A percentile compares a stretch with the other conserved stretches of the same genome.
Evolutionary conservation across 768 basidiomycete species (phyloP).

Genomic region (Lentinus tigrinus): DNA sequence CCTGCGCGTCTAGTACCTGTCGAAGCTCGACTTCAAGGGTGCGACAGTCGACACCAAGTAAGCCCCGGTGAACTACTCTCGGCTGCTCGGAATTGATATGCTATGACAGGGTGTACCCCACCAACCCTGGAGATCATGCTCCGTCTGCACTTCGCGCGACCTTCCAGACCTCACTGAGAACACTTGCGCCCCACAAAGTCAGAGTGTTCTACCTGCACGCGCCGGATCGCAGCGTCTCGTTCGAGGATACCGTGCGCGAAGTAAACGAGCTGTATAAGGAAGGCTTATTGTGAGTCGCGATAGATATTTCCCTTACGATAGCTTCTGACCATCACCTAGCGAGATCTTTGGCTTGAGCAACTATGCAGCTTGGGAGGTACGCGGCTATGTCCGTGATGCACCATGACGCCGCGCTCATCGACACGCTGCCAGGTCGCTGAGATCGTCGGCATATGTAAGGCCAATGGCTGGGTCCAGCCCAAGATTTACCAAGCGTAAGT

Average conservation of each 20-base stretch:
- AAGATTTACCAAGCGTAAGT: constrained; percentile 56
- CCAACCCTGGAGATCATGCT: constrained; percentile 40
- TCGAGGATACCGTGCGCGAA: constrained; percentile 52
- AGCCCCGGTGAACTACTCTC: constrained; percentile 2
- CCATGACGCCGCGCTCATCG: not conserved
- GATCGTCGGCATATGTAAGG: constrained; percentile 54
- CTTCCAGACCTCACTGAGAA: constrained; percentile 46
- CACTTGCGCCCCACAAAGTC: constrained; percentile 44
- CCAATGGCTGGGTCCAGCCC: constrained; percentile 53
- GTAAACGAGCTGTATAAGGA: constrained; percentile 55
- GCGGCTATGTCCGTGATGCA: constrained; percentile 1
- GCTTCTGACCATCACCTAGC: constrained; percentile 24
- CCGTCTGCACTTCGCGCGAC: constrained; percentile 41
- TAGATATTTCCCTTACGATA: not conserved
- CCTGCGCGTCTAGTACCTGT: constrained; percentile 31
- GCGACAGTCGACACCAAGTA: constrained; percentile 53
- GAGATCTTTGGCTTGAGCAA: constrained; percentile 67
- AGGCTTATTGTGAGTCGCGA: constrained; percentile 49
- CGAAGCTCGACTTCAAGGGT: constrained; percentile 39
- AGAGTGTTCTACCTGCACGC: constrained; percentile 59
- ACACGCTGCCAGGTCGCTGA: constrained; percentile 45
- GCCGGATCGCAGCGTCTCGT: constrained; percentile 57
- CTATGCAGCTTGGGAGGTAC: constrained; percentile 53
- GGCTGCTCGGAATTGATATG: not conserved
- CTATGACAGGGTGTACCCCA: constrained; percentile 38